A percentile compares a stretch with the other conserved stretches of the same genome.
Conservation (phyloP, 1,139 yeast genomes). For the Pichiaceae sp. region DNA sequence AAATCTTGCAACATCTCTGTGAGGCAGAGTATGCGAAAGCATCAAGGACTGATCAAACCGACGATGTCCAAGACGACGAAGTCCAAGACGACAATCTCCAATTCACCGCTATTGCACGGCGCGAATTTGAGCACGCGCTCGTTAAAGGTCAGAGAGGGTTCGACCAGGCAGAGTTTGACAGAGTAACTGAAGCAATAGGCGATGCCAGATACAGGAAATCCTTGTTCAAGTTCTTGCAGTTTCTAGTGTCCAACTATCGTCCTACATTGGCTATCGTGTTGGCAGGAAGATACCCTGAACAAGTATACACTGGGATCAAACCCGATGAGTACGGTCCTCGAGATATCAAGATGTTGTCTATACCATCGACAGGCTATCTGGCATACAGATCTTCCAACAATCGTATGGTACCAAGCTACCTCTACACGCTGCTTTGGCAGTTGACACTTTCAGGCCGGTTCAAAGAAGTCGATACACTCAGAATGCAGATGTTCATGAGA, state of each 20-base stretch:
- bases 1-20: constrained; percentile 25
- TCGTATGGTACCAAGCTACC: constrained; percentile 27
- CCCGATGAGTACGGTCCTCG: not conserved
- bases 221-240: constrained; percentile 5
- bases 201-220: not conserved
- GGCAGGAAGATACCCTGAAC: constrained; percentile 5
- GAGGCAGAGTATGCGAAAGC: constrained; percentile 14
- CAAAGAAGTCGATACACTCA: constrained; percentile 15
- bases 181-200: not conserved
- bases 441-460: constrained; percentile 20
- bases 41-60: no score
- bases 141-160: not conserved
- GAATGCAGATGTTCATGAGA: constrained; percentile 32
- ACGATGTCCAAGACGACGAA: not conserved
- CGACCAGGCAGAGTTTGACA: not conserved
- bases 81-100: not conserved
- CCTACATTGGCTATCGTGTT: not conserved
- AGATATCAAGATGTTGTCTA: not conserved
- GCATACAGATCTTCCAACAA: constrained; percentile 28
- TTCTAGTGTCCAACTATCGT: constrained; percentile 7
- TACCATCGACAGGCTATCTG: not conserved
- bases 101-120: not conserved
- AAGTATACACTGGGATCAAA: not conserved
- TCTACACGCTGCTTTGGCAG: constrained; percentile 29
- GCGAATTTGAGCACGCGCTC: not conserved